Conservation (phyloP, 176 grass and related monocot species). For the Triticum aestivum region IWGSC_CS_RefSeq_v2.1 NC_057798.1:585152975-585153474, state of each 20-base stretch:
- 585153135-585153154: slow-evolving; percentile 49
- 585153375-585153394: too few relatives aligned
- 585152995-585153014: neutral
- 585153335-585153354: neutral
- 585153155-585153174: slow-evolving; percentile 80
- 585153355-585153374: too few relatives aligned
- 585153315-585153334: neutral
- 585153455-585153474: too few relatives aligned
- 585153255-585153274: slow-evolving; percentile 72
- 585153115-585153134: slow-evolving; percentile 90
- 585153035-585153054: neutral
- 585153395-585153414: too few relatives aligned
- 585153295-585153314: slow-evolving; percentile 17
- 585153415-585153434: too few relatives aligned
- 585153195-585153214: slow-evolving; percentile 52
- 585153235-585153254: slow-evolving; percentile 97
- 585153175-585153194: slow-evolving; percentile 55
- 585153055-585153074: neutral
- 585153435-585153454: too few relatives aligned
- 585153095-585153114: slow-evolving; percentile 93
- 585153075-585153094: slow-evolving; percentile 3
- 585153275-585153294: neutral
- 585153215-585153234: slow-evolving; percentile 76
- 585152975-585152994: neutral
- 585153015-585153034: neutral